Evolutionary conservation across 768 basidiomycete genomes (phyloP), one percentile per base, ranked within the genome.

Genomic region (Phaeotremella skinneri): DNA sequence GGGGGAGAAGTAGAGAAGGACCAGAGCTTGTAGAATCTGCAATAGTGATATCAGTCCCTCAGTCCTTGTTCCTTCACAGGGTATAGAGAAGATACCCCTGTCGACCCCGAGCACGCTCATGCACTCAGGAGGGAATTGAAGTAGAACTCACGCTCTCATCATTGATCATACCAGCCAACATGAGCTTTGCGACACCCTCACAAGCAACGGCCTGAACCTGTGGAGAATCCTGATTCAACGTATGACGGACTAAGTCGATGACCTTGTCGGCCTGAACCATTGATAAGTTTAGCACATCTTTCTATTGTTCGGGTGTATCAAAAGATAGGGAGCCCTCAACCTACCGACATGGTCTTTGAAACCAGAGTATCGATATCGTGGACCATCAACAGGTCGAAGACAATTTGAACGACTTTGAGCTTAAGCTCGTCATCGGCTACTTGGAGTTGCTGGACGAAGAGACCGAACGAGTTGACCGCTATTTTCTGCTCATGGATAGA

Each of bases 311-410:
- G n/a, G 6, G n/a, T 53, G 17, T 17, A 48, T 34, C 4, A 16
- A n/a, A 23, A 32, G 20, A 25, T 43, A 5, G 20, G 23, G 11
- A 13, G 7, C 25, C 64, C 68, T 70, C 32, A n/a, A n/a, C n/a
- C n/a, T n/a, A 75, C 74, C 13, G 74, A 56, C 69, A 73, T 72
- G 29, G 70, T 66, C 30, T 66, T 68, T 5, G 63, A 61, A 16
- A 74, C 65, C n/a, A 76, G 52, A n/a, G 32, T 52, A 31, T 82
- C 82, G 43, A 79, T 81, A 56, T 89, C 87, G 62, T 94, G 87
- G 0, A 89, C 84, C 85, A 91, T 91, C 52, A 93, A 78, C 34
- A 91, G 81, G 74, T 96, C 92, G 67, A 94, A 90, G 3, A 91
- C 74, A 55, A 88, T 83, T 67, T 90, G 85, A n/a, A 90, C 76